Evolutionary conservation across 768 basidiomycete species (phyloP).

Genomic region (Pleurotus eryngii): DNA sequence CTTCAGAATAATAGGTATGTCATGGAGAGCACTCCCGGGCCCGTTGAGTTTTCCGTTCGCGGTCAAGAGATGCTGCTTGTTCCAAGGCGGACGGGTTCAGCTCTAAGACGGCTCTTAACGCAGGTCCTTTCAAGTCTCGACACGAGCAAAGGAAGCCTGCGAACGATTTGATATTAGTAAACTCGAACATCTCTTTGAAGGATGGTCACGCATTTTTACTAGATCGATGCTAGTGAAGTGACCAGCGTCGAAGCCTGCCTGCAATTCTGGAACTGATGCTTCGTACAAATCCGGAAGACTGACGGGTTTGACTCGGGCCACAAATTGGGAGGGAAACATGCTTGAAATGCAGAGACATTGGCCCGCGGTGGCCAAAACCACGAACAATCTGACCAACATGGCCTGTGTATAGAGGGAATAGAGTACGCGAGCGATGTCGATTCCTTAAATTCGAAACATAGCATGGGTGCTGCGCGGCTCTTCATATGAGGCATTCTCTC

Average conservation of each 20-base stretch:
- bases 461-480: background rate
- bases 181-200: too few relatives aligned
- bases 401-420: background rate
- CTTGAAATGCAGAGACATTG: constrained; percentile 1
- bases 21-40: too few relatives aligned
- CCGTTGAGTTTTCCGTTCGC: too few relatives aligned
- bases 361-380: background rate
- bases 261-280: constrained; percentile 51
- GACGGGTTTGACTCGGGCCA: background rate
- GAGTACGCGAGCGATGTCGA: background rate
- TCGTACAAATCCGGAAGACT: constrained; percentile 54
- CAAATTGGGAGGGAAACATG: background rate
- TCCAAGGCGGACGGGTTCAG: too few relatives aligned
- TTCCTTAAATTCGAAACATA: background rate
- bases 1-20: too few relatives aligned
- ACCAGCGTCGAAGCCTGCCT: constrained; percentile 45
- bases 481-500: background rate
- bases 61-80: too few relatives aligned
- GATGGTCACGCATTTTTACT: constrained; percentile 42
- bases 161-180: too few relatives aligned
- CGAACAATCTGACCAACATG: background rate
- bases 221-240: constrained; percentile 59
- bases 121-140: too few relatives aligned
- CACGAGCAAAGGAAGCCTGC: constrained; percentile 64
- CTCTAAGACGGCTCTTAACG: too few relatives aligned